Evolutionary conservation across 2,329 filamentous ascomycete genomes (phyloP).

Genomic region (Colletotrichum lini): DNA sequence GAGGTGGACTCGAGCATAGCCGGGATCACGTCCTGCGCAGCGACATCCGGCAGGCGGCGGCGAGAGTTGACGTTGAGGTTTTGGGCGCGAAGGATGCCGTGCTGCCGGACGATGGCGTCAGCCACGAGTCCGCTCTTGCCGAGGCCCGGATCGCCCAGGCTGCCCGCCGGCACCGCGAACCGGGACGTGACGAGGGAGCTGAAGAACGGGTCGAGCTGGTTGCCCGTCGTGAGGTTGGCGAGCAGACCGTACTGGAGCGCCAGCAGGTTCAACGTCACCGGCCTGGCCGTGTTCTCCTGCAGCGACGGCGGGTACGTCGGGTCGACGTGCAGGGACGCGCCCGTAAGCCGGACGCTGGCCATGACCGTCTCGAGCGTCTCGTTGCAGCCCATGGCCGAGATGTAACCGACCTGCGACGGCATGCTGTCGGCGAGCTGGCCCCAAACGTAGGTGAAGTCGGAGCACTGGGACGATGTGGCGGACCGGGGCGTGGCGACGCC

Average conservation of each 20-base stretch:
- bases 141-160: slow-evolving; percentile 45
- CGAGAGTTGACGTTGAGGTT: slow-evolving; percentile 47
- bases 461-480: slow-evolving; percentile 47
- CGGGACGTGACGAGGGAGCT: slow-evolving; percentile 51
- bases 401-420: slow-evolving; percentile 47
- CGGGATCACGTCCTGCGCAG: slow-evolving; percentile 28
- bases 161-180: slow-evolving; percentile 48
- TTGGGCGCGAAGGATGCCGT: slow-evolving; percentile 55
- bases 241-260: slow-evolving; percentile 50
- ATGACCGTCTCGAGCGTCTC: slow-evolving; percentile 52
- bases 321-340: slow-evolving; percentile 48
- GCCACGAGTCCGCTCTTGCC: slow-evolving; percentile 44
- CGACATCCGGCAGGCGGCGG: slow-evolving; percentile 39
- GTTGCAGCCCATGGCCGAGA: slow-evolving; percentile 56
- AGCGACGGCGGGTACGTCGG: slow-evolving; percentile 47
- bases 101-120: slow-evolving; percentile 54
- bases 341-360: slow-evolving; percentile 45
- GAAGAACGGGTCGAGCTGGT: slow-evolving; percentile 55
- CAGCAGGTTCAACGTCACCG: slow-evolving; percentile 45
- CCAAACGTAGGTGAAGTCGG: slow-evolving; percentile 55
- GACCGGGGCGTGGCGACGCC: slow-evolving; percentile 42
- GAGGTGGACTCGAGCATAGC: slow-evolving; percentile 37
- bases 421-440: slow-evolving; percentile 49
- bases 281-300: slow-evolving; percentile 45
- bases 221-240: slow-evolving; percentile 46